Conservation (phyloP, 441 rosid genomes). For the Aquilaria agallochum region DNA sequence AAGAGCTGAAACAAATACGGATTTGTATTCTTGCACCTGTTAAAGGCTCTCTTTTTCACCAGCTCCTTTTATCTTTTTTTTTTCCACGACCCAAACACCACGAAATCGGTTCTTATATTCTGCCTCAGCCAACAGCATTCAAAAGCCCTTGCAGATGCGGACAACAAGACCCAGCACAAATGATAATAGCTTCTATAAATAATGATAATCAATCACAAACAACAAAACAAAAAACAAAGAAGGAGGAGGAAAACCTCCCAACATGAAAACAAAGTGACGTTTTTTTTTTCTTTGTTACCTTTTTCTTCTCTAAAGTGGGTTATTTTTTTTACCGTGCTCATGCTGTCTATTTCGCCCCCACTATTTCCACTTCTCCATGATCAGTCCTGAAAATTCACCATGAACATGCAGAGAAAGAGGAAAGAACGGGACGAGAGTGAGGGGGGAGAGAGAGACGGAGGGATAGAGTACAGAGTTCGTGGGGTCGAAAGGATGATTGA, state of each 20-base stretch:
- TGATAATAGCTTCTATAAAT: neutral
- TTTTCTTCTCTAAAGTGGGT: slow-evolving; percentile 7
- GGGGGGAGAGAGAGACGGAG: slow-evolving; percentile 9
- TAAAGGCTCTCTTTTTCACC: slow-evolving; percentile 7
- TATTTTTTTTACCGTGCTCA: slow-evolving; percentile 5
- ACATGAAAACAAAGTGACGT: neutral
- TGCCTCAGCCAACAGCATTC: slow-evolving; percentile 5
- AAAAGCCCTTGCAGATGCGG: slow-evolving; percentile 8
- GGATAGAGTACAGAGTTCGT: slow-evolving; percentile 8
- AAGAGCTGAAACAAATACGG: slow-evolving; percentile 10
- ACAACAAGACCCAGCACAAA: slow-evolving; percentile 10
- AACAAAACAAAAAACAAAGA: neutral
- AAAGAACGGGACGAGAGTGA: slow-evolving; percentile 7
- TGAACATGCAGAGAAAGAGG: slow-evolving; percentile 21
- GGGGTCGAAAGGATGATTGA: slow-evolving; percentile 10
- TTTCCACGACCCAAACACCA: slow-evolving; percentile 7
- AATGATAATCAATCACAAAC: neutral
- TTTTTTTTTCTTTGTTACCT: neutral
- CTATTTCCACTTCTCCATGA: slow-evolving; percentile 13
- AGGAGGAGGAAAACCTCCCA: neutral
- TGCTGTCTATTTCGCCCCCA: slow-evolving; percentile 16
- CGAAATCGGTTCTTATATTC: neutral
- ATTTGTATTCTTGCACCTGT: slow-evolving; percentile 16
- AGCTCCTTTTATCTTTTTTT: neutral
- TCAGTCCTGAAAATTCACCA: slow-evolving; percentile 26